Evolutionary conservation across 1,284 basidiomycete species (phyloP), one percentile per base, ranked within the genome.

Genomic region (Ganoderma meredithae): DNA sequence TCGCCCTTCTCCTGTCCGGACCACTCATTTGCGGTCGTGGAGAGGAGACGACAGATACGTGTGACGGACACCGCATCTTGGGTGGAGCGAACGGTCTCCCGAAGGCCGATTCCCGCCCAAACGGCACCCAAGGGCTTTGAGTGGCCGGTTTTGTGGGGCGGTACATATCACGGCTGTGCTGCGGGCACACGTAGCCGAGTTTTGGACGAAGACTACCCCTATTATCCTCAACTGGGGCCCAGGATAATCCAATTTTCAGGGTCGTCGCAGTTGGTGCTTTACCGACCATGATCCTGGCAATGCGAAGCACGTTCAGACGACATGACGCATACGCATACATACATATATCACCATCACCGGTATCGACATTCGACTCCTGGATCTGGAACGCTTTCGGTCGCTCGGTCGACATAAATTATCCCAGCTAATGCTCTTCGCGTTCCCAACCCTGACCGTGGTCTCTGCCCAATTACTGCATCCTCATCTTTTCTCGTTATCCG

Each of bases 361-460:
- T 17, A 60, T 63, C 31, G 31, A 47, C 56, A 52, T 55, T 62
- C 64, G 58, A 43, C 22, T 27, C 22, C 41, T 53, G 36, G 61
- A 56, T 67, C 60, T 25, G 63, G 65, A 68, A 62, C 66, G 43
- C 56, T 68, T 69, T 72, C 61, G 41, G 71, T 72, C 71, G 71
- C 71, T 69, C 63, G 69, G 69, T 68, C 71, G 71, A 70, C 71
- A 68, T 72, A 72, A 72, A 64, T 72, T 72, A 72, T 72, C 67
- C 52, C 64, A 62, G 62, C 69, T 72, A 70, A 72, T 72, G 59
- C 40, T 62, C 33, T 47, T 61, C 66, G 4, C 62, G 52, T 67
- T 62, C 39, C 13, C n/a, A 15, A 31, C 3, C 9, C 15, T 33
- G 55, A 58, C 39, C 33, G 2, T 58, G 17, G 33, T 39, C 33